These are phyloP conservation scores for Geotrichum bryndzae DNA, from an alignment of 1,139 yeast species.

Conservation along the genomic window DNA sequence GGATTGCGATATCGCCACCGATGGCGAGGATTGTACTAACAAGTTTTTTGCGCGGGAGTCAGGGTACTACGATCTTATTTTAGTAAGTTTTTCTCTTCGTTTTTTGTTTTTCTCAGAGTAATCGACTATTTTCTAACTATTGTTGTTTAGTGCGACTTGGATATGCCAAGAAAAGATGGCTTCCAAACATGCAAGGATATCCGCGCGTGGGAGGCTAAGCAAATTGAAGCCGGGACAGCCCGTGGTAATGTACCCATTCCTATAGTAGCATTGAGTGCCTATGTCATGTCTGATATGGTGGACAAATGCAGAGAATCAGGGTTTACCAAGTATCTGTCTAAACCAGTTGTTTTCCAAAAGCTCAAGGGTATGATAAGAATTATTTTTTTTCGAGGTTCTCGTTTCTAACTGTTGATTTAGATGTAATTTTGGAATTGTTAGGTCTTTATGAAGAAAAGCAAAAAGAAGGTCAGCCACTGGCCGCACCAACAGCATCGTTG, in stretches of 20 bases:
- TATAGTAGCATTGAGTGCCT: conserved; percentile 74
- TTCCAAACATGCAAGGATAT: conserved; percentile 74
- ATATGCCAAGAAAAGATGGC: conserved; percentile 83
- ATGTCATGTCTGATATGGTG: conserved; percentile 77
- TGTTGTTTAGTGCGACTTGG: conserved; percentile 56
- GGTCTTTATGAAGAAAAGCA: background rate
- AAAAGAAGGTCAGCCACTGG: background rate
- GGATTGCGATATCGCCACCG: conserved; percentile 64
- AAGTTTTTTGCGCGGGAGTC: conserved; percentile 35
- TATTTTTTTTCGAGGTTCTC: background rate
- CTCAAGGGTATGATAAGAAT: conserved; percentile 23
- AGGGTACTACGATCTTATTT: conserved; percentile 53
- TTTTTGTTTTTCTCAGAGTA: background rate
- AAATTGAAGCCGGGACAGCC: background rate
- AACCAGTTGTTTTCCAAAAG: conserved; percentile 44
- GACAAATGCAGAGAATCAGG: conserved; percentile 69
- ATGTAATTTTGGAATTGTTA: background rate
- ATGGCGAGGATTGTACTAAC: conserved; percentile 63
- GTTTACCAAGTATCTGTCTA: conserved; percentile 72
- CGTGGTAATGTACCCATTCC: conserved; percentile 42
- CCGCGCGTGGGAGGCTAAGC: conserved; percentile 66
- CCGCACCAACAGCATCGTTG: background rate
- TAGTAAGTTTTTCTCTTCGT: conserved; percentile 25
- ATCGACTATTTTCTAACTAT: background rate
- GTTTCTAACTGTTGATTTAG: background rate